A percentile compares a stretch with the other conserved stretches of the same genome.
Conservation (phyloP, 179 eudicot species). For the Spergularia azorica region DNA sequence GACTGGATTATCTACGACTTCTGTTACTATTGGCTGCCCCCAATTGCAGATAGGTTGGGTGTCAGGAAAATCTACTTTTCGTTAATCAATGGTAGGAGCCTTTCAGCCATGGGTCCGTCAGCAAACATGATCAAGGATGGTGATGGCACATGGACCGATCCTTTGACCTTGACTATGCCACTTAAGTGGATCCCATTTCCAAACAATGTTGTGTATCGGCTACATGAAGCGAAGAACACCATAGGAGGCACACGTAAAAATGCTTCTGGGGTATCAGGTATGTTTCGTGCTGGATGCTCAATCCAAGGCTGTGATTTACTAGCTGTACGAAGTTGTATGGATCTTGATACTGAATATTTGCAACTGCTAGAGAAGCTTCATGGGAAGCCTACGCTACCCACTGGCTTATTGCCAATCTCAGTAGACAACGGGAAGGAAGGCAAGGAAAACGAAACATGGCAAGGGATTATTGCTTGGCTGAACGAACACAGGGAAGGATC, state of each 20-base stretch:
- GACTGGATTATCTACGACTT: slow-evolving; percentile 47
- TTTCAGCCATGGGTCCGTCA: slow-evolving; percentile 23
- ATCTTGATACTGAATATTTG: slow-evolving; percentile 46
- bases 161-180: slow-evolving; percentile 25
- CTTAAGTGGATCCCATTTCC: slow-evolving; percentile 34
- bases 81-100: slow-evolving; percentile 27
- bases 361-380: slow-evolving; percentile 39
- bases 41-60: slow-evolving; percentile 25
- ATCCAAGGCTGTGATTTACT: slow-evolving; percentile 36
- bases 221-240: slow-evolving; percentile 33
- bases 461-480: slow-evolving; percentile 35
- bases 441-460: slow-evolving; percentile 4
- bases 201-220: slow-evolving; percentile 26
- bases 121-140: slow-evolving; percentile 22
- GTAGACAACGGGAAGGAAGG: neutral
- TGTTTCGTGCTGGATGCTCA: slow-evolving; percentile 25
- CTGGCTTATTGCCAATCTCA: slow-evolving; percentile 33
- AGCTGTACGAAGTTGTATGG: slow-evolving; percentile 35
- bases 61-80: slow-evolving; percentile 28
- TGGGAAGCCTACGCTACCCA: slow-evolving; percentile 37
- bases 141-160: slow-evolving; percentile 19
- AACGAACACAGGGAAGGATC: slow-evolving; percentile 33
- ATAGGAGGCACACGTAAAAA: slow-evolving; percentile 12
- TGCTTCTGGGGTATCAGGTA: slow-evolving; percentile 34
- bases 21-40: slow-evolving; percentile 33